A percentile compares a stretch with the other conserved stretches of the same genome.
These are phyloP conservation scores for Dactylella cylindrospora DNA, from an alignment of 2,329 filamentous ascomycete species.

Conservation along the genomic window DNA sequence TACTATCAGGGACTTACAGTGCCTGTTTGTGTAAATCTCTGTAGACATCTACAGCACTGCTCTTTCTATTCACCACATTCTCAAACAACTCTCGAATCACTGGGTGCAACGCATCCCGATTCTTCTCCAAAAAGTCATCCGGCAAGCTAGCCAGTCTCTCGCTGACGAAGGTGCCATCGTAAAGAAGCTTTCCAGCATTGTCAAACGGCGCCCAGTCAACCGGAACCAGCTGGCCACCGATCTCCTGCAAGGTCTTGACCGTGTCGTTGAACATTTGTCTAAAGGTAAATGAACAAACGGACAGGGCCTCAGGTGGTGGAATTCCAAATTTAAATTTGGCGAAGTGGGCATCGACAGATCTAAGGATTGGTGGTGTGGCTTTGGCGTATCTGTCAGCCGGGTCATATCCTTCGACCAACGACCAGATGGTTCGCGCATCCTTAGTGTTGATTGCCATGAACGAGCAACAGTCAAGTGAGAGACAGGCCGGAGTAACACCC, in stretches of 20 bases:
- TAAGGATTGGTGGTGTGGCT: conserved; percentile 49
- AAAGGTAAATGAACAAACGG: conserved; percentile 54
- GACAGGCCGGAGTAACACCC: conserved; percentile 61
- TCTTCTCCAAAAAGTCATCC: conserved; percentile 51
- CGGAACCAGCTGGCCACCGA: conserved; percentile 54
- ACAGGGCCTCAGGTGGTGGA: conserved; percentile 55
- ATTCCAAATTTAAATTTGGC: conserved; percentile 57
- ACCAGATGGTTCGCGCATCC: conserved; percentile 58
- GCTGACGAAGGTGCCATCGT: conserved; percentile 61
- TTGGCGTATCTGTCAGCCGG: conserved; percentile 59
- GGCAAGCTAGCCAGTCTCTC: conserved; percentile 58
- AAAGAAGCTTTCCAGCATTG: conserved; percentile 59
- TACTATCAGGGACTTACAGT: conserved; percentile 47
- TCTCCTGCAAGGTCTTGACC: conserved; percentile 51
- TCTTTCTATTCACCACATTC: conserved; percentile 51
- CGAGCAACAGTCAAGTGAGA: conserved; percentile 62
- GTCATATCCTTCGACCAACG: conserved; percentile 57
- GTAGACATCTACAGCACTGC: conserved; percentile 57
- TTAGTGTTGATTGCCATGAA: conserved; percentile 57
- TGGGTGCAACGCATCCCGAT: conserved; percentile 56
- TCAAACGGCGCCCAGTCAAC: conserved; percentile 59
- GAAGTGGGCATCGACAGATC: conserved; percentile 49
- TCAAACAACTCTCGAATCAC: conserved; percentile 56
- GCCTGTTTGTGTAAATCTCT: conserved; percentile 56
- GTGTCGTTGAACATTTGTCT: conserved; percentile 55